Base-by-base conservation (phyloP, 495 filamentous ascomycete species). In the Lophium mytilinum region DNA sequence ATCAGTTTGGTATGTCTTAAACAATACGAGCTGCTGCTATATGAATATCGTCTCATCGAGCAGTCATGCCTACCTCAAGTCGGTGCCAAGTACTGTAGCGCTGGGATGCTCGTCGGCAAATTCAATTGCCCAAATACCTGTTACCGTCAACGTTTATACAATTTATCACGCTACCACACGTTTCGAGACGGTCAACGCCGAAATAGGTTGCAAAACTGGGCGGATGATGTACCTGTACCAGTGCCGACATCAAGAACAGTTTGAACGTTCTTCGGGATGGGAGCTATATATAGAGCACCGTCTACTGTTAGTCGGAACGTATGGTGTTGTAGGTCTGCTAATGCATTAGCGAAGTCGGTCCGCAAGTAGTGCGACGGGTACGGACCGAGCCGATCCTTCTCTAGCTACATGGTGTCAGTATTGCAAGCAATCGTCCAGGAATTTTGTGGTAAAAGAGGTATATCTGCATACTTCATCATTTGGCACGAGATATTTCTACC, bases 401-500 rank as follows among this genome's bases (percentile, higher is more conserved):
- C 76, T 39, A 60, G 61, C 72, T 76, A 17, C 7, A 30, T 30
- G 24, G 24, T 30, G 24, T 30, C 24, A 30, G 24, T 30, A 30
- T 30, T 6, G 24, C 24, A 30, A 30, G 6, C 2, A 30, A 30
- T 2, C 6, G 24, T 2, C 2, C 6, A 30, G 24, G 24, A 3
- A 3, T 30, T 30, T 30, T 6, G 24, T 30, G 6, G 24, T 6
- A 6, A 30, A 30, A 6, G 6, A 30, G 24, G 6, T 2, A 3
- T 30, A 30, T 9, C 19, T 33, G 42, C 52, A 39, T 54, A 71
- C 67, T 61, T 81, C 78, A 63, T 83, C 80, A 53, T 83, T 81
- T 12, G 79, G 80, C 46, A 80, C 74, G 14, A 74, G 61, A 59
- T 83, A 83, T 48, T 71, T 76, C 56, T 75, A 30, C 24, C 12